A percentile compares a stretch with the other conserved stretches of the same genome.
These are phyloP conservation scores for Epichloe hybrida DNA, from an alignment of 2,329 filamentous ascomycete species.

Conservation along the genomic window DNA sequence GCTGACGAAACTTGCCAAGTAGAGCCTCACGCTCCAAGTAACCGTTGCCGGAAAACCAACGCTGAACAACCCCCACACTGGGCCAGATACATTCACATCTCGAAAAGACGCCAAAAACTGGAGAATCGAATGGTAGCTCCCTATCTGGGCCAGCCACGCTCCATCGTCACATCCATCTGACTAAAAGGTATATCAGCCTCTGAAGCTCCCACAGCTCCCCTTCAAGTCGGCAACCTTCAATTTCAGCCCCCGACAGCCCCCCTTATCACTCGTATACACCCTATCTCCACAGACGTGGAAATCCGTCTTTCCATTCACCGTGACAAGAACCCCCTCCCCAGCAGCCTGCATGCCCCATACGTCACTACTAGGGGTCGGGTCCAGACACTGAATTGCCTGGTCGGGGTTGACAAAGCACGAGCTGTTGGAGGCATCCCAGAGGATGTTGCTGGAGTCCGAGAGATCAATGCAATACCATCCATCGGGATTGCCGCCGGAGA, in stretches of 20 bases:
- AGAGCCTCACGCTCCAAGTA: no score
- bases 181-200: neutral
- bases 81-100: no score
- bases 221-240: constrained; percentile 14
- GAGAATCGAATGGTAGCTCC: no score
- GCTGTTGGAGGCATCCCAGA: constrained; percentile 16
- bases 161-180: no score
- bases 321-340: constrained; percentile 11
- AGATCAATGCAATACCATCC: constrained; percentile 21
- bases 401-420: constrained; percentile 19
- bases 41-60: no score
- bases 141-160: no score
- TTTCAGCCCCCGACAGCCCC: constrained; percentile 12
- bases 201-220: constrained; percentile 12
- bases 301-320: constrained; percentile 11
- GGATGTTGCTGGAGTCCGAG: constrained; percentile 11
- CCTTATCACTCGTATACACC: constrained; percentile 11
- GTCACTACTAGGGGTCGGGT: constrained; percentile 17
- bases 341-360: constrained; percentile 14
- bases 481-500: constrained; percentile 11
- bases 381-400: constrained; percentile 18
- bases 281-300: constrained; percentile 17
- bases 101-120: no score
- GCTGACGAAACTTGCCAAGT: no score
- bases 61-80: no score